Evolutionary conservation across 1,139 yeast genomes (phyloP).

Genomic region (Eremothecium gossypii): DNA sequence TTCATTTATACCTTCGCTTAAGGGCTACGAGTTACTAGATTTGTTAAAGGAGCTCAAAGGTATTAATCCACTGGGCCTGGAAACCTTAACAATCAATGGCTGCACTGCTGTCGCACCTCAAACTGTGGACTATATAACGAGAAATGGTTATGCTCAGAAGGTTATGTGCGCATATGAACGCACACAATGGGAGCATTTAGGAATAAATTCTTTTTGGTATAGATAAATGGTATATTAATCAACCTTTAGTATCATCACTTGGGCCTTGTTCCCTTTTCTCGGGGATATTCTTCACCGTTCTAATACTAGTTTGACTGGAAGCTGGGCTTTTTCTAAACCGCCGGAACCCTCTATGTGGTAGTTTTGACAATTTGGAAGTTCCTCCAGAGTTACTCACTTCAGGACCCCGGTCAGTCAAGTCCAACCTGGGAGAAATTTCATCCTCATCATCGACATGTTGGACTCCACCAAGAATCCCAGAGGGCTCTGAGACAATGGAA

Average conservation of each 20-base stretch:
- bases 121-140: conserved; percentile 20
- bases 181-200: conserved; percentile 24
- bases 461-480: not conserved
- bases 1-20: conserved; percentile 24
- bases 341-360: not conserved
- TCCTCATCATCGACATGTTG: not conserved
- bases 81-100: conserved; percentile 20
- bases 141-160: conserved; percentile 15
- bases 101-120: conserved; percentile 24
- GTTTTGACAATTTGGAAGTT: not conserved
- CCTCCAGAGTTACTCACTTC: not conserved
- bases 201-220: conserved; percentile 21
- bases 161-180: conserved; percentile 24
- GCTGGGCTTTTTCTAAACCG: not conserved
- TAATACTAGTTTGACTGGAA: too few species aligned
- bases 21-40: conserved; percentile 27
- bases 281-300: too few species aligned
- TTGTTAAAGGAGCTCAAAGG: conserved; percentile 17
- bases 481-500: not conserved
- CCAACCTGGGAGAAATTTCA: not conserved
- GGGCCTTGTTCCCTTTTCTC: not conserved
- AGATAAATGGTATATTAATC: not conserved
- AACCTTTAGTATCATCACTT: not conserved
- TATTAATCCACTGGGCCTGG: conserved; percentile 14
- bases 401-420: not conserved